These are phyloP conservation scores for Xylaria flabelliformis DNA, from an alignment of 495 filamentous ascomycete species.

Conservation along the genomic window DNA sequence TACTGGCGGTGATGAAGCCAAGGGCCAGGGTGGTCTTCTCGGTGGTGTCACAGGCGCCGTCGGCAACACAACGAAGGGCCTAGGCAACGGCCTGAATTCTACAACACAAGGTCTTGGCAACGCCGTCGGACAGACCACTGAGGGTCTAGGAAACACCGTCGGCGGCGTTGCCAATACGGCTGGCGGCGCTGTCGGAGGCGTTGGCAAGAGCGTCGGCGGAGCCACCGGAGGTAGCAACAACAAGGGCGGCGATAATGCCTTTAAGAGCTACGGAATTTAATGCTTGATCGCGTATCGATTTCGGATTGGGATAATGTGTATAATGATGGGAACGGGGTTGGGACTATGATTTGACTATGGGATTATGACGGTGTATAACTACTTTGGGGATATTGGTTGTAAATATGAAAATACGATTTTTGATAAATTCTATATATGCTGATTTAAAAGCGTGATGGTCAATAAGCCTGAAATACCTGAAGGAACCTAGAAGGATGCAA, in stretches of 20 bases:
- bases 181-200: conserved; percentile 36
- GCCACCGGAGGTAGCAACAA: conserved; percentile 30
- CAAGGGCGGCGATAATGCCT: conserved; percentile 26
- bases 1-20: conserved; percentile 48
- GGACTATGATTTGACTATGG: conserved; percentile 2
- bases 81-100: conserved; percentile 45
- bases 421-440: not conserved
- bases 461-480: no score
- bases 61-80: conserved; percentile 43
- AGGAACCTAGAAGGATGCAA: no score
- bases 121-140: conserved; percentile 45
- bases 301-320: not conserved
- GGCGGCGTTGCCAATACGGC: conserved; percentile 36
- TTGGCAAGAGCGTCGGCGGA: conserved; percentile 26
- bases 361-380: not conserved
- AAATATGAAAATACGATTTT: not conserved
- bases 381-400: not conserved
- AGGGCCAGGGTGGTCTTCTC: conserved; percentile 51
- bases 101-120: conserved; percentile 45
- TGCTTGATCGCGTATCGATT: not conserved
- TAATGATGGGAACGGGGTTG: conserved; percentile 3
- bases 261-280: conserved; percentile 43
- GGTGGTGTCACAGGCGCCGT: conserved; percentile 42
- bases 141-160: conserved; percentile 41
- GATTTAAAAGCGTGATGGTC: no score